A percentile compares a stretch with the other conserved stretches of the same genome.
Conservation (phyloP, 1,284 basidiomycete species). For the Phellopilus nigrolimitatus region DNA sequence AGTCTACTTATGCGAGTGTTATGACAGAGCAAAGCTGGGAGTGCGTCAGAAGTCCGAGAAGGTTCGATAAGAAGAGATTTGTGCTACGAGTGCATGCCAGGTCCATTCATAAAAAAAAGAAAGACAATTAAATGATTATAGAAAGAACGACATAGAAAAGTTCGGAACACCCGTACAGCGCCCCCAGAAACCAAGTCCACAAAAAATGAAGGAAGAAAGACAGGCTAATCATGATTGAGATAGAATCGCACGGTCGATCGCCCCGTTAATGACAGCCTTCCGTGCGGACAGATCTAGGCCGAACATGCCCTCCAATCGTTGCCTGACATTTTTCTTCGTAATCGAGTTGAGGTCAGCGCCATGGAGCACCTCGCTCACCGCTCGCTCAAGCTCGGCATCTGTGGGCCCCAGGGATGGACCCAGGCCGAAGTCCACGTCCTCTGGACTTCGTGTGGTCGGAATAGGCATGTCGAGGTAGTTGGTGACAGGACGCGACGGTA, state of each 20-base stretch:
- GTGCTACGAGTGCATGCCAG: conserved; percentile 3
- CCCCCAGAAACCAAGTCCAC: background rate
- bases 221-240: conserved; percentile 12
- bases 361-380: conserved; percentile 67
- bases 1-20: conserved; percentile 7
- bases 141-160: background rate
- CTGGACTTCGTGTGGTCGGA: conserved; percentile 47
- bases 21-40: conserved; percentile 1
- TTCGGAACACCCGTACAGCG: background rate
- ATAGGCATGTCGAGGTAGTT: conserved; percentile 72
- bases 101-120: conserved; percentile 1
- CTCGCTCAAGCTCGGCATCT: conserved; percentile 68
- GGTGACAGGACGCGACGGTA: conserved; percentile 62
- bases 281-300: conserved; percentile 64
- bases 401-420: conserved; percentile 48
- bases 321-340: conserved; percentile 85
- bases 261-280: conserved; percentile 65
- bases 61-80: background rate
- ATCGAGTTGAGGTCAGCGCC: conserved; percentile 81
- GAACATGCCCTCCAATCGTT: conserved; percentile 75
- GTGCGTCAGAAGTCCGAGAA: conserved; percentile 8
- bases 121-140: conserved; percentile 3
- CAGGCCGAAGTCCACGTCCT: conserved; percentile 42
- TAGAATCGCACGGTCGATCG: conserved; percentile 51
- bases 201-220: conserved; percentile 3